These are phyloP conservation scores for Fusarium sp. DNA, from an alignment of 2,329 filamentous ascomycete species.

Conservation along the genomic window DNA sequence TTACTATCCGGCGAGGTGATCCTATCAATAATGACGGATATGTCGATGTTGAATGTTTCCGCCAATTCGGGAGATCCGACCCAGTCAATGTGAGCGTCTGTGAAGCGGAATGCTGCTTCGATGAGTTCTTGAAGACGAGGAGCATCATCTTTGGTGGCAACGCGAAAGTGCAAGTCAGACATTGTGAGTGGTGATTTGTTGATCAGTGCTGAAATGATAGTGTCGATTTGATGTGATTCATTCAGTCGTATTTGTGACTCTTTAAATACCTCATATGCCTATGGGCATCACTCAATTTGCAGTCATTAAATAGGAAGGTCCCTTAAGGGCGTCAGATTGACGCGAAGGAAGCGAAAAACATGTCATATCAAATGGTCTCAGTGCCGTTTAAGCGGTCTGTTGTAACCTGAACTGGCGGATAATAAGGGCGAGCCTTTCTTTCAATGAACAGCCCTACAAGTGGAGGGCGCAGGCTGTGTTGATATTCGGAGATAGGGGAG, in stretches of 20 bases:
- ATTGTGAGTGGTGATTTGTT: slow-evolving; percentile 16
- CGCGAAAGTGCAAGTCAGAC: slow-evolving; percentile 47
- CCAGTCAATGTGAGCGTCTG: slow-evolving; percentile 50
- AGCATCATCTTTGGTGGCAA: slow-evolving; percentile 53
- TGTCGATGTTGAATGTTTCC: slow-evolving; percentile 76
- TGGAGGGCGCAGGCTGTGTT: slow-evolving; percentile 13
- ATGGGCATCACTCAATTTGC: not conserved
- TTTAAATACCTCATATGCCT: slow-evolving; percentile 24
- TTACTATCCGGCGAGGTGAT: slow-evolving; percentile 47
- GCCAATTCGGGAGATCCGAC: slow-evolving; percentile 64
- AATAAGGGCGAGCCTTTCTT: slow-evolving; percentile 1
- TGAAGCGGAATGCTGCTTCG: slow-evolving; percentile 55
- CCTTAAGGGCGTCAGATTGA: slow-evolving; percentile 12
- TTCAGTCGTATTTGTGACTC: not conserved
- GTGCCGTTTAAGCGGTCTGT: slow-evolving; percentile 2
- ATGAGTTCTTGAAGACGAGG: slow-evolving; percentile 51
- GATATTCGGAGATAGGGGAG: not conserved
- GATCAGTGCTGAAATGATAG: not conserved
- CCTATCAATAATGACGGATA: slow-evolving; percentile 72
- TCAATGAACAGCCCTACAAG: not conserved
- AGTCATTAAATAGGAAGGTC: slow-evolving; percentile 18
- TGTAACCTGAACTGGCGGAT: not conserved
- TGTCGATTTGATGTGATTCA: not conserved
- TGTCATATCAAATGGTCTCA: not conserved
- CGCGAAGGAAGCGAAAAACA: not conserved